Percentiles rank a stretch among this genome's conserved stretches.
phyloP scores from a whole-genome alignment of 2,329 filamentous ascomycete species.

The Fusarium sp. region DNA sequence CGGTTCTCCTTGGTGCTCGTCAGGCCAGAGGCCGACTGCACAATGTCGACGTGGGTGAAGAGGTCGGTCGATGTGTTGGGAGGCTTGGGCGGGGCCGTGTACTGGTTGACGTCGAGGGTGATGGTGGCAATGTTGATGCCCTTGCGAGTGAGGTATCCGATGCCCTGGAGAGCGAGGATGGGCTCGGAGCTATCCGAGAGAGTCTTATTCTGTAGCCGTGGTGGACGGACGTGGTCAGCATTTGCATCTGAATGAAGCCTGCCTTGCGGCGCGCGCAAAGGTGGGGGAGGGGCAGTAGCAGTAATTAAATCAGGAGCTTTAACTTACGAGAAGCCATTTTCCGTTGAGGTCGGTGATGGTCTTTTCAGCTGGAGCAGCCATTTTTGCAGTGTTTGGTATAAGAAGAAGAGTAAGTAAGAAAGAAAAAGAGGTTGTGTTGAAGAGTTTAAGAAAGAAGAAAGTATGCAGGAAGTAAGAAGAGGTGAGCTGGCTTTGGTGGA shows the following conservation, averaged over 20 bases:
- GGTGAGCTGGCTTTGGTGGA: constrained; percentile 18
- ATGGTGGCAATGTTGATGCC: constrained; percentile 73
- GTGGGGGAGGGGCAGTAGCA: constrained; percentile 7
- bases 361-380: constrained; percentile 75
- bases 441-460: neutral
- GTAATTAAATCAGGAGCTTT: neutral
- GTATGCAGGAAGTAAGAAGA: neutral
- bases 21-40: constrained; percentile 76
- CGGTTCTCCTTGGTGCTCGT: constrained; percentile 67
- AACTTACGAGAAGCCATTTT: constrained; percentile 71
- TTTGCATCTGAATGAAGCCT: neutral
- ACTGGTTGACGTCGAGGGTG: constrained; percentile 68
- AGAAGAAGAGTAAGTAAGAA: neutral
- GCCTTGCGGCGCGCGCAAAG: neutral
- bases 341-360: constrained; percentile 73
- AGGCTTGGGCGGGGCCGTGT: constrained; percentile 53
- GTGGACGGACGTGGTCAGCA: constrained; percentile 5
- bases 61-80: constrained; percentile 51
- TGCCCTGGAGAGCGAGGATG: constrained; percentile 74
- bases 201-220: constrained; percentile 71
- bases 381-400: constrained; percentile 50
- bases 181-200: constrained; percentile 74
- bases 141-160: constrained; percentile 76
- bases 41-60: constrained; percentile 71
- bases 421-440: neutral